Conservation (phyloP, 2,329 filamentous ascomycete species). For the Hypoxylon sp. region DNA sequence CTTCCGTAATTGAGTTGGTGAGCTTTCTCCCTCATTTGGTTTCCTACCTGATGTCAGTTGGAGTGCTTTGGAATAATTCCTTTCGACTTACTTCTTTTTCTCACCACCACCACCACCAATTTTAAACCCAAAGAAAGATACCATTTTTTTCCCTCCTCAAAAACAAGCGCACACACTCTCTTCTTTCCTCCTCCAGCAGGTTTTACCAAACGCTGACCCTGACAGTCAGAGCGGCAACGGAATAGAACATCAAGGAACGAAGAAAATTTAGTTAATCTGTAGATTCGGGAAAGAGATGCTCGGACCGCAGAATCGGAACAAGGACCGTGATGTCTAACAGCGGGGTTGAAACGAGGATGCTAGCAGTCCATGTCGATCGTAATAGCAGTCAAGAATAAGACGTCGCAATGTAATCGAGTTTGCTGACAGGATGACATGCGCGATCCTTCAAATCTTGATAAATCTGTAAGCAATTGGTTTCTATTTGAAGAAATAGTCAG, state of each 20-base stretch:
- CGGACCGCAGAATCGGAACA: constrained; percentile 42
- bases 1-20: constrained; percentile 46
- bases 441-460: constrained; percentile 34
- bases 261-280: constrained; percentile 20
- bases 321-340: constrained; percentile 42
- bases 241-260: constrained; percentile 25
- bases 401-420: constrained; percentile 35
- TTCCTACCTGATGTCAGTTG: constrained; percentile 52
- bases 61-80: constrained; percentile 14
- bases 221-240: constrained; percentile 19
- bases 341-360: constrained; percentile 46
- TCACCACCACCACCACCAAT: constrained; percentile 68
- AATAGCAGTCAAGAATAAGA: constrained; percentile 39
- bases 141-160: constrained; percentile 59
- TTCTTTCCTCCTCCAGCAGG: constrained; percentile 30
- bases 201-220: constrained; percentile 21
- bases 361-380: constrained; percentile 48
- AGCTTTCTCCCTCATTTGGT: constrained; percentile 52
- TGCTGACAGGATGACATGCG: constrained; percentile 32
- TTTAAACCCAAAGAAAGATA: constrained; percentile 72
- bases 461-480: constrained; percentile 27
- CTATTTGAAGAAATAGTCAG: constrained; percentile 26
- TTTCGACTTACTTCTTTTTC: constrained; percentile 68
- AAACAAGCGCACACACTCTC: constrained; percentile 22
- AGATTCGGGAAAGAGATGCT: constrained; percentile 41